phyloP scores from a whole-genome alignment of 2,329 filamentous ascomycete species.

The Monosporascus ibericus region DNA sequence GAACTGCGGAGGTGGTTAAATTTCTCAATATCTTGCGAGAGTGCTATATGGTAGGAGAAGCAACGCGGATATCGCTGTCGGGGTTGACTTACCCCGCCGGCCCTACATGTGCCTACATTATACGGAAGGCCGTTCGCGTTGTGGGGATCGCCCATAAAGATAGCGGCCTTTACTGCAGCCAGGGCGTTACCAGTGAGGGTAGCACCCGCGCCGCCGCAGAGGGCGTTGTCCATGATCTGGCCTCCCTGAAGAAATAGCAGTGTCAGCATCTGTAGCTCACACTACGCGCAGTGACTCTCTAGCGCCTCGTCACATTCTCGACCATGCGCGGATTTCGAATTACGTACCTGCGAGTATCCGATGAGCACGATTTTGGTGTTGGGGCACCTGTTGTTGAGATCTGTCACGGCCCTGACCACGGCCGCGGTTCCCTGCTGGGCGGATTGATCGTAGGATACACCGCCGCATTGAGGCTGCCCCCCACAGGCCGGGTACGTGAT shows the following conservation, averaged over 20 bases:
- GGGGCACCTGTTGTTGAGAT: conserved; percentile 49
- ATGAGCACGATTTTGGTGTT: conserved; percentile 52
- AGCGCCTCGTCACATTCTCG: too few relatives aligned
- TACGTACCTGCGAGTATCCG: conserved; percentile 50
- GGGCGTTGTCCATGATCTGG: conserved; percentile 57
- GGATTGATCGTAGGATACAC: conserved; percentile 49
- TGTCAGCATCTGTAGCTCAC: too few relatives aligned
- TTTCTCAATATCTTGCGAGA: background rate
- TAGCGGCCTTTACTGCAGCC: conserved; percentile 50
- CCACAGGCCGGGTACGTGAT: conserved; percentile 53
- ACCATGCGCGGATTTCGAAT: too few relatives aligned
- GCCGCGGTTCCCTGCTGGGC: conserved; percentile 48
- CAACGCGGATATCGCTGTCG: too few relatives aligned
- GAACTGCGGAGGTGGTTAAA: conserved; percentile 37
- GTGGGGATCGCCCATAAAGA: conserved; percentile 58
- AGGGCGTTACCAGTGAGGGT: conserved; percentile 41
- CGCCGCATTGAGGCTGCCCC: conserved; percentile 49
- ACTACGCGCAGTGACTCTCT: too few relatives aligned
- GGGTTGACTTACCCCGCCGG: conserved; percentile 46
- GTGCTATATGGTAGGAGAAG: background rate
- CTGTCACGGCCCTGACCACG: conserved; percentile 50
- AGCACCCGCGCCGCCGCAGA: conserved; percentile 50
- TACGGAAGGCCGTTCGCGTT: conserved; percentile 49
- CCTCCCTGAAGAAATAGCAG: conserved; percentile 37
- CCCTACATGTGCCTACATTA: conserved; percentile 54